Conservation (phyloP, 2,329 filamentous ascomycete species). For the Setomelanomma holmii region DNA sequence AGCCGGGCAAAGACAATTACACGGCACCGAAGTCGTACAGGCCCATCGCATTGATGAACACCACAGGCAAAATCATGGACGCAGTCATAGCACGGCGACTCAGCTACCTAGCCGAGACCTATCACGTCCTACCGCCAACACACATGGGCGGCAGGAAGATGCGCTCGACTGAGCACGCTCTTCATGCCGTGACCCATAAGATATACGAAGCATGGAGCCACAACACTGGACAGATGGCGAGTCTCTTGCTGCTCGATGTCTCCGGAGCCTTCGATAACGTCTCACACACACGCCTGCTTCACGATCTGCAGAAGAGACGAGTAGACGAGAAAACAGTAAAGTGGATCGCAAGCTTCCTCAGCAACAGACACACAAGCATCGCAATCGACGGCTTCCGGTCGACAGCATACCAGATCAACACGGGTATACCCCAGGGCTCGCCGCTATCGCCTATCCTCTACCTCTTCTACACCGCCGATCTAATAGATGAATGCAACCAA, state of each 20-base stretch:
- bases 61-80: slow-evolving; percentile 38
- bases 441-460: too few species aligned
- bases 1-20: slow-evolving; percentile 35
- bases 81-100: slow-evolving; percentile 24
- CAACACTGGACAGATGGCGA: slow-evolving; percentile 24
- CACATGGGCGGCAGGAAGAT: slow-evolving; percentile 38
- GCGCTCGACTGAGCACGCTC: slow-evolving; percentile 31
- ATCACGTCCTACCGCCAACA: slow-evolving; percentile 26
- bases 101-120: slow-evolving; percentile 17
- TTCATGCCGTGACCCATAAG: slow-evolving; percentile 33
- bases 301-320: too few species aligned
- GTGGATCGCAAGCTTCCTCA: too few species aligned
- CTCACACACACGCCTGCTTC: too few species aligned
- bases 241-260: slow-evolving; percentile 42
- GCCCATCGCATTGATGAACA: slow-evolving; percentile 36
- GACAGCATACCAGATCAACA: too few species aligned
- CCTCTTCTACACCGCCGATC: too few species aligned
- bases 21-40: slow-evolving; percentile 31
- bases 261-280: too few species aligned
- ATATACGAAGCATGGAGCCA: slow-evolving; percentile 31
- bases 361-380: too few species aligned
- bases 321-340: too few species aligned
- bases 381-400: too few species aligned
- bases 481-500: too few species aligned
- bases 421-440: too few species aligned